Percentiles rank a stretch among this genome's conserved stretches.
Evolutionary conservation across 306 rosid species (phyloP).

Genomic region (Dalbergia oliveri): DNA sequence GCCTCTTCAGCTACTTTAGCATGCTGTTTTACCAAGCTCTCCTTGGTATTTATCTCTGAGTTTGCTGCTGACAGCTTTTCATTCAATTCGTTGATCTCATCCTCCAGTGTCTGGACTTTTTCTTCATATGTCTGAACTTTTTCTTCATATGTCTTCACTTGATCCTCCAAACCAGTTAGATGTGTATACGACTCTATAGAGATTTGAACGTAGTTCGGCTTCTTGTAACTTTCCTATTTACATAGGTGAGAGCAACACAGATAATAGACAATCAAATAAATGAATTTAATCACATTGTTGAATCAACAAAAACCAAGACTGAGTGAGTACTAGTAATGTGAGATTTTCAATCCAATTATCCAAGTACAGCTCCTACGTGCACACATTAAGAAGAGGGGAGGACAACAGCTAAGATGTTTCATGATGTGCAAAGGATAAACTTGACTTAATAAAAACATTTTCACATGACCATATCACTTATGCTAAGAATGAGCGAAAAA

Average conservation of each 20-base stretch:
- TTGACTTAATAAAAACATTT: neutral
- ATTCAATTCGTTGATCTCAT: conserved; percentile 69
- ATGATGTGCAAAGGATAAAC: neutral
- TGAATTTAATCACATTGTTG: conserved; percentile 26
- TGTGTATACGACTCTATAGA: conserved; percentile 95
- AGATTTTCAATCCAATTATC: conserved; percentile 12
- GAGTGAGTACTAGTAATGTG: conserved; percentile 20
- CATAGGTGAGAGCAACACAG: conserved; percentile 18
- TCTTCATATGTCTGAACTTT: conserved; percentile 83
- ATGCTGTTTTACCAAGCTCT: conserved; percentile 87
- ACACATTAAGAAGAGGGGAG: neutral
- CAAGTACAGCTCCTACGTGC: neutral
- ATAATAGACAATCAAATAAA: conserved; percentile 19
- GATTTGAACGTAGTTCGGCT: conserved; percentile 89
- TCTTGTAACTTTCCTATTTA: conserved; percentile 75
- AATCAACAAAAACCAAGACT: conserved; percentile 36
- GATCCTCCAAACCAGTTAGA: conserved; percentile 87
- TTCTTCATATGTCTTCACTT: conserved; percentile 80
- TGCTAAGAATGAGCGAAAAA: neutral
- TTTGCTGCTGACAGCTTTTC: conserved; percentile 82
- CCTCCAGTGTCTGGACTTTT: conserved; percentile 76
- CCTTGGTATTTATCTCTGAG: conserved; percentile 87
- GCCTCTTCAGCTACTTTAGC: conserved; percentile 99
- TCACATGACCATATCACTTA: neutral
- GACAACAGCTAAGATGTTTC: neutral